phyloP scores from a whole-genome alignment of 2,329 filamentous ascomycete genomes.

The Aspergillus unguis region DNA sequence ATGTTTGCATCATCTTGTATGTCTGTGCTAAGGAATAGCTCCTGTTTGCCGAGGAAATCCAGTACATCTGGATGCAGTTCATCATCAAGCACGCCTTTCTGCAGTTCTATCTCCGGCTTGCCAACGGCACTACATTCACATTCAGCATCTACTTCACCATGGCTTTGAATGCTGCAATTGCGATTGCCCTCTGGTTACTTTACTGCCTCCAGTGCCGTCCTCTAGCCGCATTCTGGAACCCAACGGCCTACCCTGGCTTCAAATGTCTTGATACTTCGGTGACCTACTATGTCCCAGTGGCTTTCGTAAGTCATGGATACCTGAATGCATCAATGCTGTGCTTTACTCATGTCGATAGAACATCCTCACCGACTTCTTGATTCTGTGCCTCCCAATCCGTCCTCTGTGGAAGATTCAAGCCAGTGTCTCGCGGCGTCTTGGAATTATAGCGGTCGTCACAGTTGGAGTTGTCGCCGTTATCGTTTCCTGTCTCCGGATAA shows the following conservation, averaged over 20 bases:
- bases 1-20: neutral
- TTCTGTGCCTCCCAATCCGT: constrained; percentile 1
- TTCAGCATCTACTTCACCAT: constrained; percentile 2
- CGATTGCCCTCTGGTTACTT: neutral
- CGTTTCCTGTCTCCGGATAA: constrained; percentile 9
- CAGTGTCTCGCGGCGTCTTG: neutral
- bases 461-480: constrained; percentile 5
- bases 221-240: constrained; percentile 4
- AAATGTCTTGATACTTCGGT: constrained; percentile 3
- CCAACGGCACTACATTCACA: neutral
- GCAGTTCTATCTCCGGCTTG: constrained; percentile 9
- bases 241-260: neutral
- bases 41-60: constrained; percentile 10
- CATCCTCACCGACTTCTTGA: constrained; percentile 6
- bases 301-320: neutral
- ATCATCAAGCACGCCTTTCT: constrained; percentile 9
- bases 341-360: neutral
- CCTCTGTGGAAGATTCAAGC: constrained; percentile 10
- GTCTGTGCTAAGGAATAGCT: neutral
- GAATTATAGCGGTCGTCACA: constrained; percentile 7
- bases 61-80: constrained; percentile 11
- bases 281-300: constrained; percentile 8
- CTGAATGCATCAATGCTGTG: no score
- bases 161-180: neutral
- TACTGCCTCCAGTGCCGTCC: constrained; percentile 8